Base-by-base conservation (phyloP, 164 flowering plant genomes). In the Vitis labrusca region DNA sequence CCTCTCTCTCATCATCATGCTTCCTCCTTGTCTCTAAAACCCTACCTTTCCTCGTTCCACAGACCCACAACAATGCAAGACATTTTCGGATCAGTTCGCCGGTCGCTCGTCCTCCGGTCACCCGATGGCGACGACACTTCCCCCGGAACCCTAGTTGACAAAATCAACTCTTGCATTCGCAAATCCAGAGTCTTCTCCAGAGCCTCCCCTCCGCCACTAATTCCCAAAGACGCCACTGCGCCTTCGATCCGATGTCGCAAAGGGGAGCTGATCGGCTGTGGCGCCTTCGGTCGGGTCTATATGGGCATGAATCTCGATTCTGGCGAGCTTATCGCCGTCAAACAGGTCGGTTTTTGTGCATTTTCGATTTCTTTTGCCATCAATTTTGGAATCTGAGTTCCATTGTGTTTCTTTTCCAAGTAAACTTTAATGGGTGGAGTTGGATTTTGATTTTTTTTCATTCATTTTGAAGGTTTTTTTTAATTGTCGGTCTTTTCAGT, bases 241-340 rank as follows among this genome's bases (percentile, higher is more conserved):
- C 81, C 85, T 16, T 73, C 82, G 75, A 91, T 96, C 75, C 87
- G 97, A 69, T 96, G 98, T 95, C 71, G 97, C 66, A 90, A 86
- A 73, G 99, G 99, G 16, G 97, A 96, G 67, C 72, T 93, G 83
- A 93, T 96, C 49, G 98, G 99, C 1, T 87, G 85, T 66, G 98
- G 99, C n/a, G 99, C 98, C 1, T 96, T 91, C 65, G 99, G 99
- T 2, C 80, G 91, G 27, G 98, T 93, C 63, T 91, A 96, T 64
- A 93, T 93, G 97, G 99, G 99, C 52, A 93, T 96, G 98, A 90
- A 93, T 74, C 90, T 90, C 50, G 99, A 92, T 80, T 91, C 98
- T 7, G 99, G 99, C 13, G 99, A 96, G 84, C 91, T 96, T 70
- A 84, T 96, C 15, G 99, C 98, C 2, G 91, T 96, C 29, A 96